Percentiles rank a stretch among this genome's conserved stretches.
phyloP scores from a whole-genome alignment of 2,329 filamentous ascomycete species.

The Cryphonectria japonica region DNA sequence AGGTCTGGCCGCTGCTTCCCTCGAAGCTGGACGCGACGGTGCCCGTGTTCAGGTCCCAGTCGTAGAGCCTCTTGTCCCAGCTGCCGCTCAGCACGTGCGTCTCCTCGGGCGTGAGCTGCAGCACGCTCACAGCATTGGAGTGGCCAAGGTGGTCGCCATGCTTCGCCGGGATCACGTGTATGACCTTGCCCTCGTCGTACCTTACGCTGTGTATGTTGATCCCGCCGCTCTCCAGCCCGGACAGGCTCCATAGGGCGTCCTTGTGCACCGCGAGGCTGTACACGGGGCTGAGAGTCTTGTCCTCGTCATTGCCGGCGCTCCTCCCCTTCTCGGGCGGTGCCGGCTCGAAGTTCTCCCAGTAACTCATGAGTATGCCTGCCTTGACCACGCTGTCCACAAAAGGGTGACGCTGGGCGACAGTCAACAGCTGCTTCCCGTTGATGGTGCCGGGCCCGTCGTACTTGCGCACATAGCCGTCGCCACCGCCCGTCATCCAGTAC shows the following conservation, averaged over 20 bases:
- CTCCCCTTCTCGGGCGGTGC: constrained; percentile 39
- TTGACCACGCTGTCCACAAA: constrained; percentile 98
- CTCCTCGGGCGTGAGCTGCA: constrained; percentile 83
- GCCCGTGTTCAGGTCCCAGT: constrained; percentile 94
- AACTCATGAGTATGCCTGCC: constrained; percentile 89
- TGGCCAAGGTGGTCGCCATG: constrained; percentile 49
- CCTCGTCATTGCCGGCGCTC: constrained; percentile 50
- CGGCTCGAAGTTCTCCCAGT: constrained; percentile 97
- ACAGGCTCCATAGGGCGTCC: constrained; percentile 87
- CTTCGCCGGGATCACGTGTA: constrained; percentile 71
- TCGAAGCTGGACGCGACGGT: constrained; percentile 75
- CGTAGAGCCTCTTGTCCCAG: constrained; percentile 93
- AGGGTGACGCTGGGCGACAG: constrained; percentile 92
- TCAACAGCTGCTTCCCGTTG: constrained; percentile 90
- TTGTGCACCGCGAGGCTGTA: constrained; percentile 93
- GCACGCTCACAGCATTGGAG: constrained; percentile 86
- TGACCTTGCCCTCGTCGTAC: constrained; percentile 91
- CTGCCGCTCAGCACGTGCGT: constrained; percentile 86
- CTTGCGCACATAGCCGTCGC: constrained; percentile 94
- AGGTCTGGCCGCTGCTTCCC: constrained; percentile 81
- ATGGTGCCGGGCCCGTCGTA: constrained; percentile 95
- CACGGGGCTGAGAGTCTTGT: constrained; percentile 78
- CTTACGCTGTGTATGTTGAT: constrained; percentile 94
- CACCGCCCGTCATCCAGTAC: constrained; percentile 92
- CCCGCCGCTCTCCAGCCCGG: constrained; percentile 84